These are phyloP conservation scores for Exidia glandulosa DNA, from an alignment of 768 basidiomycete genomes.

Conservation along the genomic window DNA sequence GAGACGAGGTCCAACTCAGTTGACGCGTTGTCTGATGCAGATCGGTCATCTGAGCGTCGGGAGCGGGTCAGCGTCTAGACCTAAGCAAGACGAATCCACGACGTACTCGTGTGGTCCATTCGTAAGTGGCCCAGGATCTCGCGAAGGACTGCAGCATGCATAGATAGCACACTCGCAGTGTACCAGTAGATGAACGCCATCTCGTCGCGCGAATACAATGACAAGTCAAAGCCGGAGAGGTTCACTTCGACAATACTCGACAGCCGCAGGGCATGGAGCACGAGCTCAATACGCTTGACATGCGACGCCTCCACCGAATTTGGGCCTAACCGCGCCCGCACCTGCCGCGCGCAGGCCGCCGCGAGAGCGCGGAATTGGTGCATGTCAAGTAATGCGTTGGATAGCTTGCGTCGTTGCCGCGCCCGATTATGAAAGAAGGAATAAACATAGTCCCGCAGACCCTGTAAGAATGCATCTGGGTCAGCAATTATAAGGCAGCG, in stretches of 20 bases:
- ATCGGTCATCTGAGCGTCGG: constrained; percentile 29
- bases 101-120: not conserved
- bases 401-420: constrained; percentile 50
- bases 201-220: constrained; percentile 59
- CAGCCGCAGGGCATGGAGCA: constrained; percentile 37
- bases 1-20: constrained; percentile 18
- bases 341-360: not conserved
- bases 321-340: not conserved
- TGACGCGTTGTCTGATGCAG: not conserved
- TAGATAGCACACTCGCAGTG: constrained; percentile 41
- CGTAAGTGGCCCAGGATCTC: not conserved
- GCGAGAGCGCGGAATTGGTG: constrained; percentile 21
- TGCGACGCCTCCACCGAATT: not conserved
- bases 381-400: constrained; percentile 56
- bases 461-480: constrained; percentile 25
- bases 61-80: constrained; percentile 29
- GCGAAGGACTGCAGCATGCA: constrained; percentile 22
- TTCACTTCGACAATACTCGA: constrained; percentile 54
- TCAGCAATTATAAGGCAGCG: not conserved
- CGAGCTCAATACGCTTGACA: not conserved
- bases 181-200: constrained; percentile 72
- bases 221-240: constrained; percentile 66
- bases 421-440: constrained; percentile 60
- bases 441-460: constrained; percentile 45
- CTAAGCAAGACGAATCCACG: not conserved